phyloP scores from a whole-genome alignment of 2,329 filamentous ascomycete species.

The Plectosphaerella plurivora region DNA sequence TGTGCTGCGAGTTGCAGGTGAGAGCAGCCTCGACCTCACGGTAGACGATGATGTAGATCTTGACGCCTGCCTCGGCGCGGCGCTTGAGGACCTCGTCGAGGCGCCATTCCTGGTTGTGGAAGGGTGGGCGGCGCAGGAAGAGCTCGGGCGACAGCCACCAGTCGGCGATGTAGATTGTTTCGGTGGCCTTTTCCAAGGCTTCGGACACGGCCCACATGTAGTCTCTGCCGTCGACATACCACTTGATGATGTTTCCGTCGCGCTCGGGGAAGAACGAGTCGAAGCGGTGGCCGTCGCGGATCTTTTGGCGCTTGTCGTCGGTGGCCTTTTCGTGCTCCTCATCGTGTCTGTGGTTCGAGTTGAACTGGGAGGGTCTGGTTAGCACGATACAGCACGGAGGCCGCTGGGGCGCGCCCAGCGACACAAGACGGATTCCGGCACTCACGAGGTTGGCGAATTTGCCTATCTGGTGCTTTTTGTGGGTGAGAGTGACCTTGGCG shows the following conservation, averaged over 20 bases:
- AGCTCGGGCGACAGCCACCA: slow-evolving; percentile 95
- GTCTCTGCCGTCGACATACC: slow-evolving; percentile 94
- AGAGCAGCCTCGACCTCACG: slow-evolving; percentile 78
- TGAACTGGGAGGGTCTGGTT: slow-evolving; percentile 52
- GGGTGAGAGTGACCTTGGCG: slow-evolving; percentile 50
- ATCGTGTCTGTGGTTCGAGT: slow-evolving; percentile 86
- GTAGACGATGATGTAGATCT: slow-evolving; percentile 92
- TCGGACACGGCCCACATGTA: slow-evolving; percentile 94
- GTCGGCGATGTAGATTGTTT: slow-evolving; percentile 92
- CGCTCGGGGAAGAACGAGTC: slow-evolving; percentile 86
- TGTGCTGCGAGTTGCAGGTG: slow-evolving; percentile 90
- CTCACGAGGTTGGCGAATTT: slow-evolving; percentile 59
- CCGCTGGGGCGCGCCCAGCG: neutral
- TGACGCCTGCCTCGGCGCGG: slow-evolving; percentile 85
- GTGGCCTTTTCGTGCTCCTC: slow-evolving; percentile 84
- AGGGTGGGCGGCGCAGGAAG: slow-evolving; percentile 80
- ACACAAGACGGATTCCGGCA: neutral
- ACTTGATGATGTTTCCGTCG: slow-evolving; percentile 84
- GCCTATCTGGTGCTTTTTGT: slow-evolving; percentile 63
- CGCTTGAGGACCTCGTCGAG: slow-evolving; percentile 84
- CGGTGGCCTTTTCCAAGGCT: slow-evolving; percentile 83
- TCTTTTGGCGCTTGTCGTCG: slow-evolving; percentile 71
- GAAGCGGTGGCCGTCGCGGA: slow-evolving; percentile 74
- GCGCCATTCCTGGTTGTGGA: slow-evolving; percentile 77
- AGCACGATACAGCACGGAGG: neutral